phyloP scores from a whole-genome alignment of 129 eudicot genomes.

The Silybum marianum region DNA sequence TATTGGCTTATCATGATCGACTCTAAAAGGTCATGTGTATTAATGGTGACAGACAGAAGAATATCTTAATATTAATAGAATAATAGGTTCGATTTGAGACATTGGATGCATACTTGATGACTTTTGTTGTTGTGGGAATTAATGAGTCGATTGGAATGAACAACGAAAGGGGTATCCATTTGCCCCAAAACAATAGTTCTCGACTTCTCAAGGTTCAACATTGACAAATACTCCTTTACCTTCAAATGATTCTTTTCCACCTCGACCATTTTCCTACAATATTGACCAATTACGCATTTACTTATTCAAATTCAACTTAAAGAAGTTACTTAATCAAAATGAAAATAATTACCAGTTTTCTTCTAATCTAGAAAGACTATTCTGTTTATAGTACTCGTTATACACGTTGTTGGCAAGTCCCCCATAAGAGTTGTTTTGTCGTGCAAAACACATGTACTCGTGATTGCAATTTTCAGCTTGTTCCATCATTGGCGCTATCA shows the following conservation, averaged over 20 bases:
- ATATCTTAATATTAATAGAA: too few species aligned
- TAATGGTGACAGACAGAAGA: too few species aligned
- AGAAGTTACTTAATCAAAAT: background rate
- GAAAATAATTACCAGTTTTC: background rate
- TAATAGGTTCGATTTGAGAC: background rate
- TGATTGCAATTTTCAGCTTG: background rate
- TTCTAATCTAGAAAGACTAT: background rate
- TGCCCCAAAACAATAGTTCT: background rate
- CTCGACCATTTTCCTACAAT: background rate
- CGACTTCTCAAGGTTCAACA: background rate
- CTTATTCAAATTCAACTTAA: background rate
- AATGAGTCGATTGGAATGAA: background rate
- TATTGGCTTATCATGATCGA: too few species aligned
- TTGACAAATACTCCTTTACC: background rate
- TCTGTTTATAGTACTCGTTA: background rate
- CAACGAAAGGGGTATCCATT: background rate
- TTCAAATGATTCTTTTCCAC: background rate
- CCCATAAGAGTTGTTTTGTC: background rate
- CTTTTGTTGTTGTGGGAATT: background rate
- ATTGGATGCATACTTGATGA: slow-evolving; percentile 9
- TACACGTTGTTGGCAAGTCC: background rate
- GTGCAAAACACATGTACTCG: background rate
- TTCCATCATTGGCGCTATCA: background rate
- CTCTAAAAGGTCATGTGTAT: too few species aligned
- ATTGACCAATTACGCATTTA: background rate